Conservation (phyloP, 208 protist species). For the Wallacemonas rigidus region DNA sequence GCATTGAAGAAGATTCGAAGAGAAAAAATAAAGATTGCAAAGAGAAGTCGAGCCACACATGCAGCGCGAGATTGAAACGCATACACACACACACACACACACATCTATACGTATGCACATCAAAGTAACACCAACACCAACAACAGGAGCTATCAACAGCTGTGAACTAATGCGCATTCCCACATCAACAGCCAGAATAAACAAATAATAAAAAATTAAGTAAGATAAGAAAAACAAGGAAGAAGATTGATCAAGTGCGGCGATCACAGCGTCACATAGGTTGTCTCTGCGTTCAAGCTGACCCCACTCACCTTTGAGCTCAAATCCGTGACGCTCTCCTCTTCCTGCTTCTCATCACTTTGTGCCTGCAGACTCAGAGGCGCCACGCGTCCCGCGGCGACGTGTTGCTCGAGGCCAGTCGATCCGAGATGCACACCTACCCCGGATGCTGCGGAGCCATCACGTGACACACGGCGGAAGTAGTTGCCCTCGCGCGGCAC, state of each 20-base stretch:
- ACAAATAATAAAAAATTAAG: background rate
- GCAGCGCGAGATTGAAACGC: too few species aligned
- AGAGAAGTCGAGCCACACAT: too few species aligned
- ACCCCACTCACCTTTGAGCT: constrained; percentile 13
- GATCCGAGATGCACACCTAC: background rate
- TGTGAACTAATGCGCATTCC: background rate
- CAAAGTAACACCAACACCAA: constrained; percentile 4
- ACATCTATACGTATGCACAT: background rate
- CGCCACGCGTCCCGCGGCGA: background rate
- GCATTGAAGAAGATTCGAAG: too few species aligned
- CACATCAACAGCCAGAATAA: background rate
- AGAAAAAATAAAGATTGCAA: too few species aligned
- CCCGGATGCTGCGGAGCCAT: background rate
- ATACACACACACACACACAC: background rate
- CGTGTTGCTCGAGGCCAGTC: background rate
- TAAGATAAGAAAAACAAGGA: constrained; percentile 14
- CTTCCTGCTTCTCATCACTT: background rate
- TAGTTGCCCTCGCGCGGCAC: constrained; percentile 15
- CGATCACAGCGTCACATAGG: constrained; percentile 1
- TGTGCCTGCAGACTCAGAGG: background rate
- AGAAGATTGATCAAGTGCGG: background rate
- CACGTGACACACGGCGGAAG: constrained; percentile 2
- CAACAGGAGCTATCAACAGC: background rate
- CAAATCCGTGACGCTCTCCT: background rate
- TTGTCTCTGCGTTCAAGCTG: constrained; percentile 15